These are phyloP conservation scores for Mucor saturninus DNA, from an alignment of 371 early-diverging fungal genomes.

Conservation along the genomic window DNA sequence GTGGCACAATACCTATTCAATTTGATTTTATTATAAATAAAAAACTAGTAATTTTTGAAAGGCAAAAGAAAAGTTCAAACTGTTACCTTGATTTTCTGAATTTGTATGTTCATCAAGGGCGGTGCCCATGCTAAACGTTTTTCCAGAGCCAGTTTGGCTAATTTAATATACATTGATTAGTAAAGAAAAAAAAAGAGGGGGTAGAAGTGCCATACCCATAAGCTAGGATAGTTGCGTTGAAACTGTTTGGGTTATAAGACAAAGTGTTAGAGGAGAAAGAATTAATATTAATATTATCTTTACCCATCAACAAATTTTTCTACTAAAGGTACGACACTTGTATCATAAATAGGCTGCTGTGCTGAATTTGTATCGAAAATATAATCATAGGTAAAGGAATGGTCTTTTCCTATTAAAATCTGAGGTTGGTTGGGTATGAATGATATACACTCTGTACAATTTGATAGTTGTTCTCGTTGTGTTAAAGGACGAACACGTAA, in stretches of 20 bases:
- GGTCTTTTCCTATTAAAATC: conserved; percentile 67
- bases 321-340: conserved; percentile 74
- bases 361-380: conserved; percentile 74
- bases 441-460: conserved; percentile 71
- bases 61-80: not conserved
- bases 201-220: conserved; percentile 75
- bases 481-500: conserved; percentile 82
- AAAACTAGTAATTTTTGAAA: not conserved
- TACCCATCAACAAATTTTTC: conserved; percentile 91
- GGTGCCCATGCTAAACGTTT: conserved; percentile 64
- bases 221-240: conserved; percentile 92
- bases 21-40: not conserved
- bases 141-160: conserved; percentile 54
- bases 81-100: conserved; percentile 34
- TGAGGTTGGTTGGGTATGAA: conserved; percentile 66
- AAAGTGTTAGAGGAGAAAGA: conserved; percentile 12
- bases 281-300: conserved; percentile 6
- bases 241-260: conserved; percentile 30
- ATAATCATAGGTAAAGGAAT: conserved; percentile 86
- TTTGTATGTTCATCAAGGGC: conserved; percentile 51
- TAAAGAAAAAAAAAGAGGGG: conserved; percentile 16
- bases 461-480: conserved; percentile 74
- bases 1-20: conserved; percentile 81
- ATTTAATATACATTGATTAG: conserved; percentile 2
- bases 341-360: conserved; percentile 76